Percentiles rank a stretch among this genome's conserved stretches.
These are phyloP conservation scores for Ogataea nitratoaversa DNA, from an alignment of 805 yeast genomes.

Conservation along the genomic window DNA sequence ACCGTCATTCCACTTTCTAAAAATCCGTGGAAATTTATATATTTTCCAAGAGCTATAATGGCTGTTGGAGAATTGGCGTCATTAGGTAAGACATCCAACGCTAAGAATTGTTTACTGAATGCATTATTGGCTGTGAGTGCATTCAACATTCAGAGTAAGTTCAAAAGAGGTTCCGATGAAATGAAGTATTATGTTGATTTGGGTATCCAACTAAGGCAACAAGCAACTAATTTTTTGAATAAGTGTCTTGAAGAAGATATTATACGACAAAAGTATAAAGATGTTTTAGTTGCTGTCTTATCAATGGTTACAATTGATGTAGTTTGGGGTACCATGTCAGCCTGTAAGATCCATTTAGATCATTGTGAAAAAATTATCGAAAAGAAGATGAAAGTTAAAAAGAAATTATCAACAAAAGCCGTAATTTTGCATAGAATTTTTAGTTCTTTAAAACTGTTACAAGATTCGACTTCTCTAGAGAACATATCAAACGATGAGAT, in stretches of 20 bases:
- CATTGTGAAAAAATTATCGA: slow-evolving; percentile 74
- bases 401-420: slow-evolving; percentile 71
- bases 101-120: slow-evolving; percentile 72
- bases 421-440: slow-evolving; percentile 72
- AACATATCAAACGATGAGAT: slow-evolving; percentile 32
- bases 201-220: slow-evolving; percentile 70
- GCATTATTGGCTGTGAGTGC: slow-evolving; percentile 81
- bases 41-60: slow-evolving; percentile 75
- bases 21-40: slow-evolving; percentile 87
- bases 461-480: slow-evolving; percentile 63
- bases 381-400: slow-evolving; percentile 61
- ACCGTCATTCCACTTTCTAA: slow-evolving; percentile 62
- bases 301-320: slow-evolving; percentile 87
- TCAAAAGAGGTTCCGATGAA: slow-evolving; percentile 59
- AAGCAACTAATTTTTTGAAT: slow-evolving; percentile 66
- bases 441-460: slow-evolving; percentile 68
- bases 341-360: slow-evolving; percentile 68
- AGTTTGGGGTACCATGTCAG: slow-evolving; percentile 89
- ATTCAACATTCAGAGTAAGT: slow-evolving; percentile 71
- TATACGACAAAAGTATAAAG: slow-evolving; percentile 69
- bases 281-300: slow-evolving; percentile 74
- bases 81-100: slow-evolving; percentile 67
- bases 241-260: slow-evolving; percentile 51
- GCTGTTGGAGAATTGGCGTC: slow-evolving; percentile 81
- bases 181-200: slow-evolving; percentile 67